A percentile compares a stretch with the other conserved stretches of the same genome.
phyloP scores from a whole-genome alignment of 768 basidiomycete species.

The Russula dissimulans region DNA sequence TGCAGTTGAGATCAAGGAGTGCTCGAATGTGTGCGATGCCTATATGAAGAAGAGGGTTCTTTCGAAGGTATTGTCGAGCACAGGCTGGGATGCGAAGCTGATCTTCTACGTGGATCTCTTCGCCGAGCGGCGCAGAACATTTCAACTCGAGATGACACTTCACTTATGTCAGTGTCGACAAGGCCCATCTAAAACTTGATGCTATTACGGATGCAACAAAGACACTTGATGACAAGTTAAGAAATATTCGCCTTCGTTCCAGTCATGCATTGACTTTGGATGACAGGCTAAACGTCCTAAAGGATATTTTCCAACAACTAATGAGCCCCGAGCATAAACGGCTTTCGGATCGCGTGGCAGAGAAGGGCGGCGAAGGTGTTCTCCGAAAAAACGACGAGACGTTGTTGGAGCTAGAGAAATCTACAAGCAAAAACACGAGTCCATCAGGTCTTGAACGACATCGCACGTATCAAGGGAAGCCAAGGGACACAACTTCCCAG shows the following conservation, averaged over 20 bases:
- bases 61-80: conserved; percentile 24
- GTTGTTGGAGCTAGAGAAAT: conserved; percentile 19
- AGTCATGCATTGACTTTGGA: not conserved
- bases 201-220: not conserved
- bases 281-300: conserved; percentile 16
- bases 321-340: conserved; percentile 15
- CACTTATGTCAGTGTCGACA: conserved; percentile 21
- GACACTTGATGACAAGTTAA: conserved; percentile 19
- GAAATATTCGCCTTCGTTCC: not conserved
- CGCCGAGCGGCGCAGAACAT: conserved; percentile 19
- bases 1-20: conserved; percentile 26
- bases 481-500: too few species aligned
- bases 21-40: conserved; percentile 28
- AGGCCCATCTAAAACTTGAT: conserved; percentile 12
- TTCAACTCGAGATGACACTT: conserved; percentile 25
- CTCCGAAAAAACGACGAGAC: conserved; percentile 17
- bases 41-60: conserved; percentile 27
- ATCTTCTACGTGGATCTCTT: conserved; percentile 22
- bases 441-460: too few species aligned
- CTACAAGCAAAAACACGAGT: conserved; percentile 1
- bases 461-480: too few species aligned
- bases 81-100: conserved; percentile 25
- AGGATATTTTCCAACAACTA: conserved; percentile 12
- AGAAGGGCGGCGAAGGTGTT: conserved; percentile 22
- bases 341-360: conserved; percentile 5